Conservation (phyloP, 352 stramenopile genomes). For the Globisporangium uncinulatum region DNA sequence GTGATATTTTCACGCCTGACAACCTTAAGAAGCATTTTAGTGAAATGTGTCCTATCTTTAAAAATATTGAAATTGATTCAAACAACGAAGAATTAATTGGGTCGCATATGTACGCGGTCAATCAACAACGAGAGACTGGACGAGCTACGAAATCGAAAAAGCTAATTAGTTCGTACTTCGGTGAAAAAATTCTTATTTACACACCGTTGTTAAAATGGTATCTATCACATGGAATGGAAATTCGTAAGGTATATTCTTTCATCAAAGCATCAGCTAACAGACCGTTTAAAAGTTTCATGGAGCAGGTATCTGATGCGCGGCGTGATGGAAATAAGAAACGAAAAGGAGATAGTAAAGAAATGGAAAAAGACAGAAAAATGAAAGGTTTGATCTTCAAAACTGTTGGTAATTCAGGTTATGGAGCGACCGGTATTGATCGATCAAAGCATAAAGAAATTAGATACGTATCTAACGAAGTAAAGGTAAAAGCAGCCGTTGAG, state of each 20-base stretch:
- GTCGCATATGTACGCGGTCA: conserved; percentile 23
- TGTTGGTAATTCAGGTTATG: conserved; percentile 18
- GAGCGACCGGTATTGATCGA: conserved; percentile 15
- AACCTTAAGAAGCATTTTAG: conserved; percentile 26
- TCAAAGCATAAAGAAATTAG: conserved; percentile 14
- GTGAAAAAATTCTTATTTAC: conserved; percentile 31
- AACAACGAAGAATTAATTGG: conserved; percentile 17
- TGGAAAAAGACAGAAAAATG: too few relatives aligned
- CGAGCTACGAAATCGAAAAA: conserved; percentile 14
- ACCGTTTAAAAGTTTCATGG: conserved; percentile 16
- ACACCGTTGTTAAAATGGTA: conserved; percentile 35
- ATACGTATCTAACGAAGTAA: conserved; percentile 9
- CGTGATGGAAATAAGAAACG: conserved; percentile 17
- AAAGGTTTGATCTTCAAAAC: too few relatives aligned
- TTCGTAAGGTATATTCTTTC: conserved; percentile 19
- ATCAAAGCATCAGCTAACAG: conserved; percentile 16
- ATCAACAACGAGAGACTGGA: not conserved
- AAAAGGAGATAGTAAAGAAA: too few relatives aligned
- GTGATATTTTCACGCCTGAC: conserved; percentile 28
- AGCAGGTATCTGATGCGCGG: conserved; percentile 18
- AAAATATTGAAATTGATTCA: conserved; percentile 23
- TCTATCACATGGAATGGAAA: conserved; percentile 18
- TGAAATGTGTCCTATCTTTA: conserved; percentile 36
- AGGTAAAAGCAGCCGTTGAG: conserved; percentile 11
- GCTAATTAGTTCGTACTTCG: conserved; percentile 33